These are phyloP conservation scores for Cucumis sativus DNA, from an alignment of 306 rosid genomes.

Conservation along the genomic window DNA sequence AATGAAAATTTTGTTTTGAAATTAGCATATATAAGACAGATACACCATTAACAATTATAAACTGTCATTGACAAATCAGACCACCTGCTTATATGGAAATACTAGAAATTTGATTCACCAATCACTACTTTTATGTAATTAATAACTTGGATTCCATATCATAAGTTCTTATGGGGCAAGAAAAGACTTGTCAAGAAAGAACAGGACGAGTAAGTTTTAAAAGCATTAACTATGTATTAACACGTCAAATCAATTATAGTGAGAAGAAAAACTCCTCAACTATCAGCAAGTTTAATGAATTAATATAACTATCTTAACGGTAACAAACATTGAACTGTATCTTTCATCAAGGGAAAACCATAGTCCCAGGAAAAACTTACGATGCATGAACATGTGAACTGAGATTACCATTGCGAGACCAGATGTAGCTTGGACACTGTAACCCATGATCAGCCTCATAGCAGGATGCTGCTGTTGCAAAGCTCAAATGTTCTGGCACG, in stretches of 20 bases:
- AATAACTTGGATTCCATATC: neutral
- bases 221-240: neutral
- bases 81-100: neutral
- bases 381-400: conserved; percentile 92
- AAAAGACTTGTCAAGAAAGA: neutral
- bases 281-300: neutral
- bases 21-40: neutral
- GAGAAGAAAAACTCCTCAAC: neutral
- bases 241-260: neutral
- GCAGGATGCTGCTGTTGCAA: conserved; percentile 55
- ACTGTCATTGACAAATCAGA: neutral
- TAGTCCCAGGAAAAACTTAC: conserved; percentile 36
- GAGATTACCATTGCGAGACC: conserved; percentile 85
- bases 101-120: neutral
- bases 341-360: neutral
- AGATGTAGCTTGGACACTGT: conserved; percentile 65
- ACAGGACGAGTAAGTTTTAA: neutral
- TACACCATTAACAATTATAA: neutral
- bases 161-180: neutral
- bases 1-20: neutral
- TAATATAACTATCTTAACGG: neutral
- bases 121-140: neutral
- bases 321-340: neutral
- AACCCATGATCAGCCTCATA: conserved; percentile 92
- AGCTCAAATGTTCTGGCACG: conserved; percentile 52